phyloP scores from a whole-genome alignment of 2,329 filamentous ascomycete genomes.

The Aquanectria penicillioides region DNA sequence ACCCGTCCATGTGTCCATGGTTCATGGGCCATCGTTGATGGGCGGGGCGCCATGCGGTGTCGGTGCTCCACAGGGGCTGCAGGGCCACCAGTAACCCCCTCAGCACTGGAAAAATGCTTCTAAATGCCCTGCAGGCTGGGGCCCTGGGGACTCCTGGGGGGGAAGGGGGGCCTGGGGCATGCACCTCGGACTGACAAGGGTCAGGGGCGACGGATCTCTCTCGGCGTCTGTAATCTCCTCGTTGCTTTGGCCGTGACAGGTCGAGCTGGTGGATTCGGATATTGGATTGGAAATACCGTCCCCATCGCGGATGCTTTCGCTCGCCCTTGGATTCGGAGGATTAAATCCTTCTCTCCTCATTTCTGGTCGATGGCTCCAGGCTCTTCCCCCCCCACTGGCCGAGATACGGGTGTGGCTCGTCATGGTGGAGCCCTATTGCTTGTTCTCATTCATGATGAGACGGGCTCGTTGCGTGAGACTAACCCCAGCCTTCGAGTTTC shows the following conservation, averaged over 20 bases:
- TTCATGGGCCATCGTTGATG: conserved; percentile 17
- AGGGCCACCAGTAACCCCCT: conserved; percentile 5
- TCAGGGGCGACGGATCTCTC: conserved; percentile 21
- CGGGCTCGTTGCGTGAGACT: conserved; percentile 13
- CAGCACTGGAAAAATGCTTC: too few species aligned
- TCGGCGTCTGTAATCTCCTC: conserved; percentile 21
- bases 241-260: background rate
- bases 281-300: conserved; percentile 6
- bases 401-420: background rate
- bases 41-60: conserved; percentile 18
- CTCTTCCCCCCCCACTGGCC: conserved; percentile 14
- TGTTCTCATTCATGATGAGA: conserved; percentile 10
- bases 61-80: conserved; percentile 10
- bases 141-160: too few species aligned
- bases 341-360: conserved; percentile 11
- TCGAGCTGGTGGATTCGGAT: conserved; percentile 4
- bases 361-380: background rate
- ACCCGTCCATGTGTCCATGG: conserved; percentile 2
- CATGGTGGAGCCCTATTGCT: conserved; percentile 7
- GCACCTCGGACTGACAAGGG: conserved; percentile 4
- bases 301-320: background rate
- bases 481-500: conserved; percentile 22
- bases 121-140: too few species aligned
- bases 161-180: conserved; percentile 11
- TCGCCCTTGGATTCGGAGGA: background rate